Conservation (phyloP, 2,329 filamentous ascomycete species). For the Cladophialophora bantiana region DNA sequence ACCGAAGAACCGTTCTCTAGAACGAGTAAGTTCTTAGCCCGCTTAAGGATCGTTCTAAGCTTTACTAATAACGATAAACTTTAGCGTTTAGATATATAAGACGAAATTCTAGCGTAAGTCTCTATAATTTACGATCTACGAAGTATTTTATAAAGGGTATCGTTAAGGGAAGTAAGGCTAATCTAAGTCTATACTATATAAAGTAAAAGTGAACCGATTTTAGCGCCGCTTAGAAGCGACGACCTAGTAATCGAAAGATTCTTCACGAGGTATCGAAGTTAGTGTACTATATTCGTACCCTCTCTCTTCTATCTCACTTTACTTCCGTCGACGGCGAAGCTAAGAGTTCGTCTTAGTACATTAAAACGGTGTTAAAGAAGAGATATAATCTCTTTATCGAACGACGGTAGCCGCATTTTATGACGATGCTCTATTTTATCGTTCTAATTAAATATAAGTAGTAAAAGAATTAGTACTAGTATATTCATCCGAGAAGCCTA, state of each 20-base stretch:
- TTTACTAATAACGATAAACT: slow-evolving; percentile 25
- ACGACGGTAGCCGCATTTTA: slow-evolving; percentile 34
- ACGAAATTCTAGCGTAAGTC: slow-evolving; percentile 36
- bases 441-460: slow-evolving; percentile 36
- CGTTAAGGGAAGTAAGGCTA: slow-evolving; percentile 26
- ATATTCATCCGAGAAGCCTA: slow-evolving; percentile 30
- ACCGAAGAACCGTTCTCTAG: slow-evolving; percentile 35
- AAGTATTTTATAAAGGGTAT: slow-evolving; percentile 38
- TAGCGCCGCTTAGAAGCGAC: slow-evolving; percentile 33
- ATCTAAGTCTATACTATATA: slow-evolving; percentile 26
- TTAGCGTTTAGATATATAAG: slow-evolving; percentile 34
- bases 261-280: slow-evolving; percentile 32
- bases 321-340: slow-evolving; percentile 17
- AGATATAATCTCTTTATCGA: slow-evolving; percentile 28
- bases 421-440: slow-evolving; percentile 35
- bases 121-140: slow-evolving; percentile 32
- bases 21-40: slow-evolving; percentile 32
- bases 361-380: slow-evolving; percentile 34
- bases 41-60: slow-evolving; percentile 21
- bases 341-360: slow-evolving; percentile 34
- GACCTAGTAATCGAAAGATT: slow-evolving; percentile 35
- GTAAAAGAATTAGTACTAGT: slow-evolving; percentile 36
- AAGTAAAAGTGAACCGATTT: slow-evolving; percentile 37
- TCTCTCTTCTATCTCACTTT: slow-evolving; percentile 17
- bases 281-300: slow-evolving; percentile 31